These are phyloP conservation scores for Chlorella vulgaris DNA, from an alignment of 139 green algal genomes.

Conservation along the genomic window DNA sequence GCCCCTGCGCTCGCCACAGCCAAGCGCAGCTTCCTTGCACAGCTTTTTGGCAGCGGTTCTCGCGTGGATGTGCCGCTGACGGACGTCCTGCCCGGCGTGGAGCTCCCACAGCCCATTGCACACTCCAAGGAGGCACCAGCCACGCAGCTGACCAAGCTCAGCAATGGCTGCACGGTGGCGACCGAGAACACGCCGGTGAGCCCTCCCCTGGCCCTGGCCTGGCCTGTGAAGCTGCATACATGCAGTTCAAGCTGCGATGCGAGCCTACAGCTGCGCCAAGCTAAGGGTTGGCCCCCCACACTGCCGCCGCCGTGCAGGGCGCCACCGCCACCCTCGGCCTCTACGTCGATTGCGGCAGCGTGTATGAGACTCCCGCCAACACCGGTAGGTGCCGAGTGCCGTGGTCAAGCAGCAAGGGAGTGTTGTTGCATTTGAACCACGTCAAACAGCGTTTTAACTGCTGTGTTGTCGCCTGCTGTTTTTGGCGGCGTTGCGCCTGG, in stretches of 20 bases:
- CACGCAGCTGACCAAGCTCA: constrained; percentile 84
- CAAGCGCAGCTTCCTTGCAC: constrained; percentile 39
- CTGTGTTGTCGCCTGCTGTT: no score
- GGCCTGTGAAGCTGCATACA: not conserved
- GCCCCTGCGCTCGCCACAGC: constrained; percentile 25
- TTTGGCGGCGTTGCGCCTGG: no score
- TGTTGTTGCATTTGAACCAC: no score
- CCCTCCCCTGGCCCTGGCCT: not conserved
- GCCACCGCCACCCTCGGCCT: constrained; percentile 87
- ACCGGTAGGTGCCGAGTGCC: constrained; percentile 40
- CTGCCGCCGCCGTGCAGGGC: constrained; percentile 61
- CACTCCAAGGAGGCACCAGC: constrained; percentile 45
- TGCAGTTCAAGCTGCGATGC: not conserved
- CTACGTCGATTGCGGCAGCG: constrained; percentile 88
- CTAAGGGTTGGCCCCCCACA: constrained; percentile 1
- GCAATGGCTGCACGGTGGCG: constrained; percentile 88
- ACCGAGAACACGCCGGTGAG: constrained; percentile 84
- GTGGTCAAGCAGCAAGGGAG: not conserved
- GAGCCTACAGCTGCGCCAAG: not conserved
- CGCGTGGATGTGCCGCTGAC: constrained; percentile 68
- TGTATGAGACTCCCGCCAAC: constrained; percentile 71
- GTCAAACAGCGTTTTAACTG: no score
- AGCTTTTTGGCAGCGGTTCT: constrained; percentile 43
- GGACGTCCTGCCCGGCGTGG: constrained; percentile 73
- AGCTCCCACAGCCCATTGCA: constrained; percentile 26